Base-by-base conservation (phyloP, 768 basidiomycete genomes). In the Dictyophora rubrovolvata region DNA sequence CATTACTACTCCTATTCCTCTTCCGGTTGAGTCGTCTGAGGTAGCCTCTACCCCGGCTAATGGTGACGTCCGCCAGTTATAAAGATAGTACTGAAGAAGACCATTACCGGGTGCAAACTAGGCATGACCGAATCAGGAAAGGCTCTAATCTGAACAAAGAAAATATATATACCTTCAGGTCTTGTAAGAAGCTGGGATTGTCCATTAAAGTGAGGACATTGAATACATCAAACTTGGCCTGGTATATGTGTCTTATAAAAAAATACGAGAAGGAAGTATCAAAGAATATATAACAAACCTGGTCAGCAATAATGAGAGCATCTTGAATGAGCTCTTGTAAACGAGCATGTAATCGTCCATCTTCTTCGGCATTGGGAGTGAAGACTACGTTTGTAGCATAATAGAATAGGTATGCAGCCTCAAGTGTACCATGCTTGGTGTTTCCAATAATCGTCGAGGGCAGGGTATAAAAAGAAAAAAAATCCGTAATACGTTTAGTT, bases 161-260 rank as follows among this genome's bases (percentile, higher is more conserved):
- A 51, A 23, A 51, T 16, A 20, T 9, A 63, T 65, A 54, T 64
- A 87, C 93, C 82, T 89, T 91, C 55, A 95, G 79, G 56, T 93
- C 89, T 34, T 81, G 74, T 55, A 99, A 69, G 71, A 99, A 84
- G 50, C 79, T 68, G 57, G 82, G 77, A 70, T 97, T 99, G 70
- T 99, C 96, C 87, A 97, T 93, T 63, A 96, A 70, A 16, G 94
- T 94, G 66, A 98, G 71, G 1, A 89, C 90, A 70, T 99, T 99
- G 72, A 98, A 85, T 14, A 99, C 96, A 68, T 99, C 96, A 66
- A 99, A 97, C 46, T 85, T 84, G 51, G 88, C 87, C 77, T 79
- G 60, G 3, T 6, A 36, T 18, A n/a, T 28, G 47, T 50, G 16
- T 21, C 17, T 8, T 10, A 10, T 37, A 55, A n/a, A n/a, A n/a